Conservation (phyloP, 805 yeast genomes). For the Ogataea paraovalis region DNA sequence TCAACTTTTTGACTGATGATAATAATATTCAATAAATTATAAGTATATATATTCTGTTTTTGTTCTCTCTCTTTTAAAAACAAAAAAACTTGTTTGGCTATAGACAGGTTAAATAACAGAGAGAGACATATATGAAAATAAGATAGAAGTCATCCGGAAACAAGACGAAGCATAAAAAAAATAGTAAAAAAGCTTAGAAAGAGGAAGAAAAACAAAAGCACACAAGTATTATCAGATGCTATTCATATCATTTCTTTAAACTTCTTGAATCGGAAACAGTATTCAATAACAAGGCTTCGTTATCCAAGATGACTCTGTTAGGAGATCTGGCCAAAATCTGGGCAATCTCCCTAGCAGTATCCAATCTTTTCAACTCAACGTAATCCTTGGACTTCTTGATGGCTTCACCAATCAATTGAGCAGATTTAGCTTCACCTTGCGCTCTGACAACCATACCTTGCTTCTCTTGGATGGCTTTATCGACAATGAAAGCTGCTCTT, state of each 20-base stretch:
- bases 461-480: slow-evolving; percentile 95
- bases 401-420: slow-evolving; percentile 98
- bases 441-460: slow-evolving; percentile 96
- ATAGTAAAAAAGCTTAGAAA: slow-evolving; percentile 7
- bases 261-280: slow-evolving; percentile 76
- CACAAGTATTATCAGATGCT: too few relatives aligned
- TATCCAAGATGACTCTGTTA: slow-evolving; percentile 86
- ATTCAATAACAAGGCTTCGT: slow-evolving; percentile 85
- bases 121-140: background rate
- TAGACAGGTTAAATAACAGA: background rate
- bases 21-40: too few relatives aligned
- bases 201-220: background rate
- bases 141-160: background rate
- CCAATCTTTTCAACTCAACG: slow-evolving; percentile 93
- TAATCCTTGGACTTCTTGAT: slow-evolving; percentile 94
- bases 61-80: background rate
- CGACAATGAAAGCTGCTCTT: slow-evolving; percentile 95
- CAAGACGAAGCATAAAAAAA: background rate
- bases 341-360: slow-evolving; percentile 96
- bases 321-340: slow-evolving; percentile 79
- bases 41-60: background rate
- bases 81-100: background rate
- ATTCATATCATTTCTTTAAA: slow-evolving; percentile 25
- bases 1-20: too few relatives aligned
- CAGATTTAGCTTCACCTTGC: slow-evolving; percentile 97